These are phyloP conservation scores for Geotrichum cucujoidarum DNA, from an alignment of 1,139 yeast genomes.

Conservation along the genomic window DNA sequence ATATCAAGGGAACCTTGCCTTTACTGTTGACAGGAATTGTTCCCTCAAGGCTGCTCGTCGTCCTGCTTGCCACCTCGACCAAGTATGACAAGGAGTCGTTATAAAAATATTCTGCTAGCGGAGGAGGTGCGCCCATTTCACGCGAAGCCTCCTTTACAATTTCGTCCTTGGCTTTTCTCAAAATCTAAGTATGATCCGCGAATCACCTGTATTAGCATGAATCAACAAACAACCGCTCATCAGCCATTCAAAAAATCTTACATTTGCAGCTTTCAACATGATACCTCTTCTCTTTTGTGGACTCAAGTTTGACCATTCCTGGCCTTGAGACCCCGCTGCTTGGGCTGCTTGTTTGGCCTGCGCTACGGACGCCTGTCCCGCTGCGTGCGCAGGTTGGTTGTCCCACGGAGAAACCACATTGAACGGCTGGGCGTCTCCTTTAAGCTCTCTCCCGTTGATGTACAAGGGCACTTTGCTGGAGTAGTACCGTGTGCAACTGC, in stretches of 20 bases:
- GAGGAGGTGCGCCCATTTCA: constrained; percentile 15
- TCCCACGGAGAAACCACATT: constrained; percentile 14
- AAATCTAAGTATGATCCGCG: too few relatives aligned
- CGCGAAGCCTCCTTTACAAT: constrained; percentile 7
- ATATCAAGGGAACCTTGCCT: constrained; percentile 24
- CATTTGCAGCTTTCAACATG: constrained; percentile 14
- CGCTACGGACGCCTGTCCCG: constrained; percentile 6
- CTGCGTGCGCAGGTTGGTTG: not conserved
- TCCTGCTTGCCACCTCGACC: constrained; percentile 6
- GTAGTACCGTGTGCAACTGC: not conserved
- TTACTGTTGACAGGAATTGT: constrained; percentile 5
- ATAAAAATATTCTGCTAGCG: constrained; percentile 12
- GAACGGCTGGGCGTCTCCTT: constrained; percentile 1
- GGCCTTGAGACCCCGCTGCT: constrained; percentile 3
- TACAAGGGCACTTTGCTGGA: constrained; percentile 6
- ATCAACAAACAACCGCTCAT: too few relatives aligned
- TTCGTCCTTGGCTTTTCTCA: not conserved
- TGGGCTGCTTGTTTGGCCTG: constrained; percentile 14
- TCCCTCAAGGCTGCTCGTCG: constrained; percentile 4
- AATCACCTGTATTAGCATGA: too few relatives aligned
- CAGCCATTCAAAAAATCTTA: too few relatives aligned
- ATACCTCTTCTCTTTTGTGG: constrained; percentile 9
- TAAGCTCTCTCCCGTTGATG: constrained; percentile 1
- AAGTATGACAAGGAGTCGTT: constrained; percentile 9
- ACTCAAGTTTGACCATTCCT: constrained; percentile 3